Evolutionary conservation across 495 filamentous ascomycete genomes (phyloP).

Genomic region (Penicillium herquei): DNA sequence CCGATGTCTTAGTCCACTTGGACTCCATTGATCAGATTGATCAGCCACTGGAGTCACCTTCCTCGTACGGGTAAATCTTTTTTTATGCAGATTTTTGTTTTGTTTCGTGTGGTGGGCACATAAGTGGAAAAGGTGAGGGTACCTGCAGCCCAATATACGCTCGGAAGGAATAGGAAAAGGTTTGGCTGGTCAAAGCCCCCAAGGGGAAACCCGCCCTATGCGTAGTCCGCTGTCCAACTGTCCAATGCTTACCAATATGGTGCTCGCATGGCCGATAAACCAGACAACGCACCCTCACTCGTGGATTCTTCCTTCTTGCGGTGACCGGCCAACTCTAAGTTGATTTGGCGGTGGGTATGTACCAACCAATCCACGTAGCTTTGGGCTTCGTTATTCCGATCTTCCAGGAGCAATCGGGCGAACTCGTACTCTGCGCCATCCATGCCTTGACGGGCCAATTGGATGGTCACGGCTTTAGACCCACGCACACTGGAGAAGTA

Average conservation of each 20-base stretch:
- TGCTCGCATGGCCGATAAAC: conserved; percentile 67
- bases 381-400: conserved; percentile 95
- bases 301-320: conserved; percentile 67
- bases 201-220: neutral
- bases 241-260: conserved; percentile 68
- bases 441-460: conserved; percentile 87
- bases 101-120: neutral
- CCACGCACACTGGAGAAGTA: conserved; percentile 80
- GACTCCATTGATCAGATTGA: conserved; percentile 17
- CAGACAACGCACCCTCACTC: conserved; percentile 52
- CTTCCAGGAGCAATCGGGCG: conserved; percentile 84
- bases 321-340: conserved; percentile 80
- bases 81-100: neutral
- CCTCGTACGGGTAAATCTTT: conserved; percentile 4
- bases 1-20: neutral
- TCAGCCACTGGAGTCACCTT: conserved; percentile 23
- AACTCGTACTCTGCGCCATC: conserved; percentile 98
- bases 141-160: conserved; percentile 9
- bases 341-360: conserved; percentile 87
- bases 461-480: conserved; percentile 82
- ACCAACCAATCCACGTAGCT: conserved; percentile 99
- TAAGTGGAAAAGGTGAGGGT: neutral
- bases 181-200: conserved; percentile 4
- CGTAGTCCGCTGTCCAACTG: neutral
- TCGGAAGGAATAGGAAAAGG: conserved; percentile 2